Percentiles rank a stretch among this genome's conserved stretches.
Conservation (phyloP, 2,329 filamentous ascomycete species). For the Alternaria ethzedia region DNA sequence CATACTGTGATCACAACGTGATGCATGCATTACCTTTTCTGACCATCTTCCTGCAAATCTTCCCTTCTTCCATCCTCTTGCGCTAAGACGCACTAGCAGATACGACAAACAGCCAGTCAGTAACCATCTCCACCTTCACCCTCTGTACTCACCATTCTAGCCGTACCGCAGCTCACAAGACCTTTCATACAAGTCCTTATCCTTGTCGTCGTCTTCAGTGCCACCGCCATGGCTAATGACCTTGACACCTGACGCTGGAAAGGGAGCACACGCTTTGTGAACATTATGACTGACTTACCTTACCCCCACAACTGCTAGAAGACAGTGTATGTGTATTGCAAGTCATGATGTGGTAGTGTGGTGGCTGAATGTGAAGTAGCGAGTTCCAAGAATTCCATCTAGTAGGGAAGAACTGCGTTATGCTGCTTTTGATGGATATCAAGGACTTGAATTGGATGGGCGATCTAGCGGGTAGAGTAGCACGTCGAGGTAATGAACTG, state of each 20-base stretch:
- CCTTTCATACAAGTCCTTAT: background rate
- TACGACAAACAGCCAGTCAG: background rate
- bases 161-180: background rate
- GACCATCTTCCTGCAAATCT: background rate
- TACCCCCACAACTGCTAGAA: background rate
- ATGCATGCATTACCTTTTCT: background rate
- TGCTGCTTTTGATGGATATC: background rate
- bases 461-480: background rate
- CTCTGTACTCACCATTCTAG: background rate
- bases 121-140: background rate
- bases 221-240: background rate
- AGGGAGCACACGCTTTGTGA: background rate
- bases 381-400: background rate
- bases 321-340: background rate
- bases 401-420: background rate
- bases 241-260: background rate
- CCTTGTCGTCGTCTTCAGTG: background rate
- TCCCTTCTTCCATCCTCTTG: background rate
- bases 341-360: background rate
- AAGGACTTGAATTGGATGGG: background rate
- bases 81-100: background rate
- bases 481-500: background rate
- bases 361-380: background rate
- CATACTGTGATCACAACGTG: background rate
- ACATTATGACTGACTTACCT: background rate